Conservation (phyloP, 306 rosid genomes). For the Datisca glomerata region DNA sequence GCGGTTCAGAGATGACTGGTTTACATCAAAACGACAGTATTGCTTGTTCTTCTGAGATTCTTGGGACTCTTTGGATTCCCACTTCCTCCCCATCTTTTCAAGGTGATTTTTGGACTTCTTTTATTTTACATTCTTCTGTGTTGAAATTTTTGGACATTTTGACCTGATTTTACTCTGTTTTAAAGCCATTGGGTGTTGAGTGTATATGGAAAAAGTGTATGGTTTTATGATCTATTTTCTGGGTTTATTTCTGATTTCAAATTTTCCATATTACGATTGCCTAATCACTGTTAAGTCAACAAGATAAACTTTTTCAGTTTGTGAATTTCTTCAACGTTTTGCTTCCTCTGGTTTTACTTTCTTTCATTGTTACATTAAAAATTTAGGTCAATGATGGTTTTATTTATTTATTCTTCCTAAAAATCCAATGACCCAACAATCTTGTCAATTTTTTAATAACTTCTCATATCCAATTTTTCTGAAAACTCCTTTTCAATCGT, state of each 20-base stretch:
- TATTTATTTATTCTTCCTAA: not conserved
- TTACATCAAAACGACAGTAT: not conserved
- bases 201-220: no score
- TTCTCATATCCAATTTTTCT: not conserved
- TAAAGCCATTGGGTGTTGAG: no score
- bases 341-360: not conserved
- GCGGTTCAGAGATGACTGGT: not conserved
- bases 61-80: slow-evolving; percentile 59
- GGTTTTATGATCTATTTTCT: no score
- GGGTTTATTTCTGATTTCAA: no score
- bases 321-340: no score
- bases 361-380: not conserved
- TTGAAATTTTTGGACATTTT: no score
- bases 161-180: no score
- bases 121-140: not conserved
- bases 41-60: slow-evolving; percentile 32
- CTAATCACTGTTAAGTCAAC: no score
- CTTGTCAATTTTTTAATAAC: not conserved
- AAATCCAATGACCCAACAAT: not conserved
- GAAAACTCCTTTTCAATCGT: no score
- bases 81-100: slow-evolving; percentile 38
- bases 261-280: no score
- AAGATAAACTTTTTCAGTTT: no score
- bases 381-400: not conserved
- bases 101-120: slow-evolving; percentile 33